Evolutionary conservation across 192 early-diverging fungal genomes (phyloP).

Genomic region (Backusella australiensis): DNA sequence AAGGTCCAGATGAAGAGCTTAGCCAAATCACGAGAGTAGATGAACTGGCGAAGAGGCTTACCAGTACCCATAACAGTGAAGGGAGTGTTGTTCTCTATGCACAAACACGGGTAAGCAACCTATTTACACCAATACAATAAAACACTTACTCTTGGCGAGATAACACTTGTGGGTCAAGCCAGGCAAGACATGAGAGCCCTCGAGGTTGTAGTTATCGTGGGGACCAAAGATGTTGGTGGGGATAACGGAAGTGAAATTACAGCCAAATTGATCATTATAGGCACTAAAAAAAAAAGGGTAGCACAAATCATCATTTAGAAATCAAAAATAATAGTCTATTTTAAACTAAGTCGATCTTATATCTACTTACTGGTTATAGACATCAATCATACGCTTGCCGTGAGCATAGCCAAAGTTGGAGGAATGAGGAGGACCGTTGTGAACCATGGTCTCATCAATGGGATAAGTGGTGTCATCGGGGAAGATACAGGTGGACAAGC

Average conservation of each 20-base stretch:
- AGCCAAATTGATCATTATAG: constrained; percentile 77
- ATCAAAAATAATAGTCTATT: constrained; percentile 10
- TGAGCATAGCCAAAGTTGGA: constrained; percentile 84
- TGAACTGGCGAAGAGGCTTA: constrained; percentile 79
- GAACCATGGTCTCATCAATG: constrained; percentile 85
- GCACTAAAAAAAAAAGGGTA: constrained; percentile 44
- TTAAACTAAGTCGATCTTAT: neutral
- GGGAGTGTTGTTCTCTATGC: constrained; percentile 63
- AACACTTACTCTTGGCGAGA: constrained; percentile 65
- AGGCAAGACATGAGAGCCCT: constrained; percentile 80
- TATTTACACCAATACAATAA: neutral
- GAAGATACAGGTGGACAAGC: constrained; percentile 84
- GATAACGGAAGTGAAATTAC: constrained; percentile 76
- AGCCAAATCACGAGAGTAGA: constrained; percentile 78
- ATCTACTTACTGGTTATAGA: constrained; percentile 67
- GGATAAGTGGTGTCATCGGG: constrained; percentile 83
- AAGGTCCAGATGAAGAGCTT: constrained; percentile 80
- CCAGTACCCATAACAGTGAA: constrained; percentile 75
- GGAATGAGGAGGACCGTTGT: constrained; percentile 76
- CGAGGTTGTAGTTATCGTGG: constrained; percentile 75
- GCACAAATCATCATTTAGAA: neutral
- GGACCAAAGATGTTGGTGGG: constrained; percentile 85
- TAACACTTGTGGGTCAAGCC: constrained; percentile 82
- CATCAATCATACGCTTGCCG: constrained; percentile 82
- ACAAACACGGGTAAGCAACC: neutral